Evolutionary conservation across 805 yeast species (phyloP), one percentile per base, ranked within the genome.

Genomic region (Yarrowia hollandica): DNA sequence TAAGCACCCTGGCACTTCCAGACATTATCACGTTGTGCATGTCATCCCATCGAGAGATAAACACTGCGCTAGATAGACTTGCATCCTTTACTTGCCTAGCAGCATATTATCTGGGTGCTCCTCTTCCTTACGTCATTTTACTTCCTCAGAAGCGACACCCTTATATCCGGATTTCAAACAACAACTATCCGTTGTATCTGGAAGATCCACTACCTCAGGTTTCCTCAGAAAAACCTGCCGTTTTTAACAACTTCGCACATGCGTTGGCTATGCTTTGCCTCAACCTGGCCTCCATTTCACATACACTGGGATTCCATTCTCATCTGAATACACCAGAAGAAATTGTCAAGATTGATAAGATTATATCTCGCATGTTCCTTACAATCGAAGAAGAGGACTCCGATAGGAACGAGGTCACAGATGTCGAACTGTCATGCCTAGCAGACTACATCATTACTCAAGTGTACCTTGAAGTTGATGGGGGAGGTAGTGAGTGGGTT

Each of bases 401-500:
- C 7, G 22, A 22, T 4, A 39, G 35, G 2, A 31, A 12, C 12
- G 55, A 30, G 9, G 39, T 33, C 10, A 30, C 55, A 4, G 39
- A 31, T 30, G 55, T 52, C 12, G 58, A 52, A 12, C 26, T 52
- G 16, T 25, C 44, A 16, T 26, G 26, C 14, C 35, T 52, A 3
- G 50, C 48, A 18, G 67, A 65, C 56, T 62, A 64, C 61, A 66
- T 66, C 25, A 50, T 69, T 8, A 68, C 71, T 6, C 74, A 70
- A 61, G 62, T 67, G n/a, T 71, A 67, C 35, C 60, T 68, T 21
- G 74, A 67, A 39, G 62, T 71, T 34, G 68, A 71, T 55, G 73
- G 74, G 16, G 67, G 64, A 26, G 63, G 69, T 1, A 72, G 68
- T 10, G 74, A 71, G 55, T 71, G 75, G 75, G 68, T 48, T 21